Evolutionary conservation across 1,284 basidiomycete genomes (phyloP).

Genomic region (Ceratobasidium sp.): DNA sequence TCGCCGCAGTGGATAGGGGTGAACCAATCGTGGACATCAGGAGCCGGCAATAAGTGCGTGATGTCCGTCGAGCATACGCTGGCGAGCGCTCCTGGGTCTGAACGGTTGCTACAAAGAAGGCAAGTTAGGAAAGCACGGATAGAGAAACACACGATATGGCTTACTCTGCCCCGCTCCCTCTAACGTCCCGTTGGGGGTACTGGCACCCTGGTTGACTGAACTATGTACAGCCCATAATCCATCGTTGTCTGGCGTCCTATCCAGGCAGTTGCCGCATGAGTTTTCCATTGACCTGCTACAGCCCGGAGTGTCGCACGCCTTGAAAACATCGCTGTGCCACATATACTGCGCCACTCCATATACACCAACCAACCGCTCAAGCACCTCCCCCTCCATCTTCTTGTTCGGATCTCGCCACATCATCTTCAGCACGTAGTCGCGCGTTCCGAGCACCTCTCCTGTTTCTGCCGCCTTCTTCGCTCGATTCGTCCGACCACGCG

Average conservation of each 20-base stretch:
- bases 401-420: constrained; percentile 29
- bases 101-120: not conserved
- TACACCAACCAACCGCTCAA: constrained; percentile 1
- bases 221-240: not conserved
- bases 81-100: not conserved
- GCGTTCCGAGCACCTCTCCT: not conserved
- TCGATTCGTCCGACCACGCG: not conserved
- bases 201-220: not conserved
- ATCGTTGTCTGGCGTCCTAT: not conserved
- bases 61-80: not conserved
- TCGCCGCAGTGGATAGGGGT: not conserved
- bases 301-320: not conserved
- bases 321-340: constrained; percentile 11
- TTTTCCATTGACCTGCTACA: not conserved
- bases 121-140: too few species aligned
- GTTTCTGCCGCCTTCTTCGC: not conserved
- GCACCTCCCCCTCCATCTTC: constrained; percentile 13
- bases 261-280: not conserved
- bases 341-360: constrained; percentile 23
- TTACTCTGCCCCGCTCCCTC: not conserved
- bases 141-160: not conserved
- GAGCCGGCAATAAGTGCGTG: constrained; percentile 11
- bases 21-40: constrained; percentile 24
- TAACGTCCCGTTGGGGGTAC: not conserved
- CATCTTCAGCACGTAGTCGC: constrained; percentile 27